Percentiles rank a stretch among this genome's conserved stretches.
phyloP scores from a whole-genome alignment of 2,329 filamentous ascomycete species.

The Sporothrix dimorphospora region DNA sequence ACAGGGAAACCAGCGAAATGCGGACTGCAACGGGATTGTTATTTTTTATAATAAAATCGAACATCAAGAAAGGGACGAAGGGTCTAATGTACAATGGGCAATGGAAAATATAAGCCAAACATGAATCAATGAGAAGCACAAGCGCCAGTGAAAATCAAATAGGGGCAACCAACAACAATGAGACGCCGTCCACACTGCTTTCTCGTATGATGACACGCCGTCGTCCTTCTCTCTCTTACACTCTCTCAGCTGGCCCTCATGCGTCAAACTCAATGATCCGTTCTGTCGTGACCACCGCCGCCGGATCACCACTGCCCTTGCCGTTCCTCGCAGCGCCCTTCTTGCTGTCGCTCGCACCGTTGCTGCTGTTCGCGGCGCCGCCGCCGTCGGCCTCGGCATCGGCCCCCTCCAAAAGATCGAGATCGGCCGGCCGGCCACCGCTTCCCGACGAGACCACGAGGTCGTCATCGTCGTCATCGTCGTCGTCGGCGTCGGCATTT shows the following conservation, averaged over 20 bases:
- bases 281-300: slow-evolving; percentile 21
- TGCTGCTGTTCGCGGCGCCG: slow-evolving; percentile 15
- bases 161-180: not conserved
- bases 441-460: slow-evolving; percentile 40
- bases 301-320: not conserved
- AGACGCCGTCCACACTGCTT: not conserved
- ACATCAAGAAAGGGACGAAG: slow-evolving; percentile 7
- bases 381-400: slow-evolving; percentile 67
- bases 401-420: slow-evolving; percentile 72
- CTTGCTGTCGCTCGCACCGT: slow-evolving; percentile 27
- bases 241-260: slow-evolving; percentile 35
- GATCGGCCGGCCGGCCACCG: slow-evolving; percentile 67
- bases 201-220: not conserved
- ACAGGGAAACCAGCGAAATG: not conserved
- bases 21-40: not conserved
- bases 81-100: slow-evolving; percentile 15
- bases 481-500: slow-evolving; percentile 69
- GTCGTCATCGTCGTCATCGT: slow-evolving; percentile 45
- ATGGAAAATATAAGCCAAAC: slow-evolving; percentile 12
- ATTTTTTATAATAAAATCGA: not conserved
- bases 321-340: slow-evolving; percentile 31
- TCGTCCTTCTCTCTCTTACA: not conserved
- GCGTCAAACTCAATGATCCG: slow-evolving; percentile 53
- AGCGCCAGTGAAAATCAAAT: slow-evolving; percentile 10
- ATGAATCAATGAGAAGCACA: slow-evolving; percentile 9